Evolutionary conservation across 805 yeast genomes (phyloP).

Genomic region (Wickerhamomyces ciferrii): DNA sequence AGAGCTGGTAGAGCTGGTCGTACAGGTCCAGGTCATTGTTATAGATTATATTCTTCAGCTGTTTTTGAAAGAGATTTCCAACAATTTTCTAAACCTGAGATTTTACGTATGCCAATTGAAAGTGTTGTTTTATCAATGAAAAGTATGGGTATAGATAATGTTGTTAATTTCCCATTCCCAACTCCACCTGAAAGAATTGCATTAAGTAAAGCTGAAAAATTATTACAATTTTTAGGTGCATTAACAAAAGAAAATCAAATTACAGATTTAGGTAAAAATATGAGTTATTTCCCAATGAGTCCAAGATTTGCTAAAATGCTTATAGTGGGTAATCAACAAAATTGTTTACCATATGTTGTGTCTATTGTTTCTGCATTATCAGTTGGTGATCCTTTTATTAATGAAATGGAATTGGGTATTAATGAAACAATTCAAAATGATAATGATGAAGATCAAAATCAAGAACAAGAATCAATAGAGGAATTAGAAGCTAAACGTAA

Average conservation of each 20-base stretch:
- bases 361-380: constrained; percentile 89
- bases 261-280: constrained; percentile 76
- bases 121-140: constrained; percentile 95
- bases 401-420: constrained; percentile 70
- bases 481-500: constrained; percentile 28
- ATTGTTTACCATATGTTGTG: constrained; percentile 81
- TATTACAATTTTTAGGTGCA: constrained; percentile 76
- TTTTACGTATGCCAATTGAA: constrained; percentile 91
- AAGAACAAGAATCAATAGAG: constrained; percentile 30
- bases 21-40: constrained; percentile 98
- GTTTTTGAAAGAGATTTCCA: constrained; percentile 81
- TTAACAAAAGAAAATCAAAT: constrained; percentile 46
- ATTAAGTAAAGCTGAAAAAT: constrained; percentile 58
- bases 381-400: constrained; percentile 87
- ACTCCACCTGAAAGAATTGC: constrained; percentile 75
- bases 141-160: constrained; percentile 91
- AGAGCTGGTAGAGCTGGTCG: constrained; percentile 97
- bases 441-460: constrained; percentile 25
- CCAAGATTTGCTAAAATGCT: constrained; percentile 92
- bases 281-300: constrained; percentile 89
- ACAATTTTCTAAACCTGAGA: constrained; percentile 85
- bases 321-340: constrained; percentile 79
- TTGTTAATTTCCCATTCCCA: constrained; percentile 92
- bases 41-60: constrained; percentile 88
- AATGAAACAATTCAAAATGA: constrained; percentile 17